Evolutionary conservation across 768 basidiomycete genomes (phyloP), one percentile per base, ranked within the genome.

Genomic region (Pleurotus cornucopiae): DNA sequence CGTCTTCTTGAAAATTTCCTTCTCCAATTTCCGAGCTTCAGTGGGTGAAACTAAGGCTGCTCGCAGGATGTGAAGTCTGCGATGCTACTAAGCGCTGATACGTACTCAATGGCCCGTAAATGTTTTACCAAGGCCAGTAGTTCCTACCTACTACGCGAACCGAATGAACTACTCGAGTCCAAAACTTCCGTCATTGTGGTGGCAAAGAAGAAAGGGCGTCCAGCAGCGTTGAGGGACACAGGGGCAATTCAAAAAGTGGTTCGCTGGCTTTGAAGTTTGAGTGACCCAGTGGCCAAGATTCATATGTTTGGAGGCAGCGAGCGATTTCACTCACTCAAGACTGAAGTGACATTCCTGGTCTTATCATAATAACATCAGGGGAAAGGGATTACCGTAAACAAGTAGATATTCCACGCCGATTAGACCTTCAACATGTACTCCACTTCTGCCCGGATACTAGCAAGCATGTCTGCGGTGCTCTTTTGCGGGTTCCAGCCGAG

Each of bases 401-500:
- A 9, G 30, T 34, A 16, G 41, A 5, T 44, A n/a, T 44, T 16
- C 16, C 47, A n/a, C 18, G 16, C 23, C 12, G 38, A 58, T 16
- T 7, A 43, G 44, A 6, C 37, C 47, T 56, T 73, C 73, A 1
- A 80, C 73, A 7, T 34, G 30, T 34, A 34, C 30, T 34, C 30
- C 30, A 34, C 30, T 64, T 83, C 80, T 4, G 69, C 64, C 56
- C 71, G 69, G 49, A 85, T 72, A 59, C 76, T 80, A 38, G 65
- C 67, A 11, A 84, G 59, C 69, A 84, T 74, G 62, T 84, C 82
- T 54, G 73, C 64, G 7, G 75, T 80, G 12, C 67, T 75, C 61
- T 73, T 73, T 55, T 60, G 72, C 7, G 84, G 80, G 55, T 74
- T 75, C 83, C 83, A 84, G 12, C 83, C 82, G 44, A 84, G 61